Base-by-base conservation (phyloP, 192 early-diverging fungal species). In the Coemansia reversa region DNA sequence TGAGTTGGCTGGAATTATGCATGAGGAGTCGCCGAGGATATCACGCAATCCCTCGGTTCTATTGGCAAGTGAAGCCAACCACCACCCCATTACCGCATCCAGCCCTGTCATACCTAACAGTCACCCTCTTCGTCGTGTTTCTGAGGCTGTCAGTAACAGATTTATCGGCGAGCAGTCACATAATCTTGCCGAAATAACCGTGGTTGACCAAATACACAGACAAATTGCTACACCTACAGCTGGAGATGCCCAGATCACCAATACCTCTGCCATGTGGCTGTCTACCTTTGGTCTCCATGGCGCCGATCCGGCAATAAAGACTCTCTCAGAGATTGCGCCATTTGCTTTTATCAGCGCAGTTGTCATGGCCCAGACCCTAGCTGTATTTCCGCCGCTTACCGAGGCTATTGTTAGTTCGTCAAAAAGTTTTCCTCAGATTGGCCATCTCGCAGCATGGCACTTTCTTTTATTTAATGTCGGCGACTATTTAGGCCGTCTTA, bases 311-410 rank as follows among this genome's bases (percentile, higher is more conserved):
- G 32, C 72, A 11, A 75, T 69, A 28, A 58, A 45, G 22, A 72
- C 78, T 1, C 60, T 47, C 14, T n/a, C 20, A 2, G 69, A 81
- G 39, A 63, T 68, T 1, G 20, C 57, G 55, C 72, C 78, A 2
- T 72, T 61, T 49, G 66, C 51, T 6, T 53, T 23, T 11, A 65
- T 86, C 8, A 77, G 88, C 19, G 82, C 79, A 2, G 65, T 86
- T 11, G 80, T 86, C 19, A 90, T 89, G 71, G 55, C 69, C 28
- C 78, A 90, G 58, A 93, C 92, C 0, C 59, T 93, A 12, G 82
- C 85, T 6, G 72, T 92, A 16, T 93, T 89, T 66, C 92, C 92
- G 3, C 87, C 90, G 14, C 75, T 93, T 30, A 93, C 91, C 8
- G 79, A 86, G 18, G 83, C 88, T 14, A 78, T 92, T 18, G 66